A percentile compares a stretch with the other conserved stretches of the same genome.
Evolutionary conservation across 106 monocot genomes (phyloP).

Genomic region (Allium cepa): DNA sequence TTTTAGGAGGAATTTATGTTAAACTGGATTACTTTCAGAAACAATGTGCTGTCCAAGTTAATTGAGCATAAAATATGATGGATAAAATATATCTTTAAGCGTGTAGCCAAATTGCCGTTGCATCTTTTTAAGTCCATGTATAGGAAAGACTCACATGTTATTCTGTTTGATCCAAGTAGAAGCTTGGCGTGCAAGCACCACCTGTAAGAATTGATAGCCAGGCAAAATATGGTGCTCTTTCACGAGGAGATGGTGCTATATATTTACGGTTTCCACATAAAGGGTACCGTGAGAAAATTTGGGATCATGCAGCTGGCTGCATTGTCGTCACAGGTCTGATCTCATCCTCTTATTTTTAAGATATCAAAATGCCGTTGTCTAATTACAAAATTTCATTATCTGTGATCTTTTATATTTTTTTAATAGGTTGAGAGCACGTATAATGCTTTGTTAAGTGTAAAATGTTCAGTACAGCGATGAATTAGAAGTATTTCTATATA

Average conservation of each 20-base stretch:
- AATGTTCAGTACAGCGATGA: no score
- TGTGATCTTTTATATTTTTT: no score
- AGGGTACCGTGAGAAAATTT: conserved; percentile 96
- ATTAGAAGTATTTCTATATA: no score
- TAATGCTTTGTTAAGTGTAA: no score
- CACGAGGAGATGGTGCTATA: conserved; percentile 96
- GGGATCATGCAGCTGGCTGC: conserved; percentile 97
- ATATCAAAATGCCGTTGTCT: background rate
- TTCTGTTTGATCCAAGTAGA: conserved; percentile 36
- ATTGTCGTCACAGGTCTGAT: conserved; percentile 87
- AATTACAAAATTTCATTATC: background rate
- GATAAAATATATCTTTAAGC: no score
- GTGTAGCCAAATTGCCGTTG: background rate
- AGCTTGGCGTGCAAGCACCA: conserved; percentile 84
- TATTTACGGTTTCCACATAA: conserved; percentile 86
- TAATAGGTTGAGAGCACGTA: no score
- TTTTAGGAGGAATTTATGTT: no score
- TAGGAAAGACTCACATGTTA: background rate
- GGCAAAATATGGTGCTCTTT: conserved; percentile 91
- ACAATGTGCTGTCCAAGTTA: no score
- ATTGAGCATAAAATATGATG: no score
- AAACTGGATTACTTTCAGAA: no score
- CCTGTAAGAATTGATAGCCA: conserved; percentile 99
- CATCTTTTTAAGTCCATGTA: background rate
- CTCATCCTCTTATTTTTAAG: background rate